phyloP scores from a whole-genome alignment of 2,329 filamentous ascomycete species.

The Talaromyces rugulosus region DNA sequence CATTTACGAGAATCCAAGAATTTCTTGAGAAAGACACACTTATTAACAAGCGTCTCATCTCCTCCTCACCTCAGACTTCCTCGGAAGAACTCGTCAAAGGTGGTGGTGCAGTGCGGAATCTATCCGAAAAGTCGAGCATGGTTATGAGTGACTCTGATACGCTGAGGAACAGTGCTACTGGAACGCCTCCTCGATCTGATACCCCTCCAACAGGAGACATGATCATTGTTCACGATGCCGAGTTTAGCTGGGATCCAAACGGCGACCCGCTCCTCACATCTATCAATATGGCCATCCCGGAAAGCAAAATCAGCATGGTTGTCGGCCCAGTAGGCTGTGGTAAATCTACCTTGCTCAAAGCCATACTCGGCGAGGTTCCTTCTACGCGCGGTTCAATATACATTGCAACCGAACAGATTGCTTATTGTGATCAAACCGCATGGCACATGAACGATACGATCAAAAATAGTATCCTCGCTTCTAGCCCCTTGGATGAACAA shows the following conservation, averaged over 20 bases:
- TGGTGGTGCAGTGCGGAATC: constrained; percentile 17
- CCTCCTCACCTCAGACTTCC: not conserved
- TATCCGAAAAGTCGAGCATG: constrained; percentile 21
- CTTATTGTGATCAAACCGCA: constrained; percentile 37
- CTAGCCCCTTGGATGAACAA: constrained; percentile 22
- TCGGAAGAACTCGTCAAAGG: constrained; percentile 14
- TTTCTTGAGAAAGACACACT: constrained; percentile 22
- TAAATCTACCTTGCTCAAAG: constrained; percentile 49
- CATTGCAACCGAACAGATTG: constrained; percentile 27
- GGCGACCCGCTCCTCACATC: constrained; percentile 38
- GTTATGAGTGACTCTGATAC: constrained; percentile 21
- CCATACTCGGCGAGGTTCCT: constrained; percentile 42
- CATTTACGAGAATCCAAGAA: constrained; percentile 40
- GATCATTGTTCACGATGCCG: constrained; percentile 40
- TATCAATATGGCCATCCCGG: constrained; percentile 39
- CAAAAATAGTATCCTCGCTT: constrained; percentile 25
- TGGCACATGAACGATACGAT: constrained; percentile 30
- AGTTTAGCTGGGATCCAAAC: constrained; percentile 46
- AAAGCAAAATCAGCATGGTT: constrained; percentile 44
- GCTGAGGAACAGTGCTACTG: constrained; percentile 1
- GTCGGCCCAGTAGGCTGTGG: constrained; percentile 51
- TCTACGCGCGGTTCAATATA: constrained; percentile 30
- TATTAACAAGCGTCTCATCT: constrained; percentile 1
- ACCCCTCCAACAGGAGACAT: constrained; percentile 21
- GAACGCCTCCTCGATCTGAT: constrained; percentile 19